Evolutionary conservation across 768 basidiomycete genomes (phyloP).

Genomic region (Strobilomyces echinocephalus): DNA sequence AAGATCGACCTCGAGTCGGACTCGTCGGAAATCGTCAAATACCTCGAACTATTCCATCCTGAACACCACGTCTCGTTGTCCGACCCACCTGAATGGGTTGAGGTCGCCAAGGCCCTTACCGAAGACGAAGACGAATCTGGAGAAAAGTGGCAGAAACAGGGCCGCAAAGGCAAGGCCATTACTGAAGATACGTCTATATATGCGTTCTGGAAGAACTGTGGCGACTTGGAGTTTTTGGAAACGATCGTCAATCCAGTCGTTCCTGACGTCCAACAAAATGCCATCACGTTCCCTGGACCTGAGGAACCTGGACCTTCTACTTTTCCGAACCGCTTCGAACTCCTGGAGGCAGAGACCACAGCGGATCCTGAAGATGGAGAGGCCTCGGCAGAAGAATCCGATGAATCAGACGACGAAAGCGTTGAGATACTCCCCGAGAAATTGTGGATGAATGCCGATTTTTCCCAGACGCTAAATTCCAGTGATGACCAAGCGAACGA

Average conservation of each 20-base stretch:
- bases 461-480: background rate
- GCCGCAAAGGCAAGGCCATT: conserved; percentile 20
- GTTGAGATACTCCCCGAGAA: conserved; percentile 22
- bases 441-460: conserved; percentile 23
- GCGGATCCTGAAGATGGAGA: conserved; percentile 2
- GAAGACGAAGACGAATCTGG: conserved; percentile 15
- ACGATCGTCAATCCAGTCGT: background rate
- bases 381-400: background rate
- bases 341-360: conserved; percentile 1
- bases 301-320: conserved; percentile 1
- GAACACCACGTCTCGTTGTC: conserved; percentile 43
- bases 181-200: conserved; percentile 35
- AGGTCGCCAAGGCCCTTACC: conserved; percentile 14
- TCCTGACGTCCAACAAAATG: background rate
- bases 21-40: conserved; percentile 36
- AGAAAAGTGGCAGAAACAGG: conserved; percentile 34
- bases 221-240: conserved; percentile 47
- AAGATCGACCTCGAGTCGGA: conserved; percentile 31
- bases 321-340: conserved; percentile 16
- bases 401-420: conserved; percentile 7
- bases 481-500: background rate
- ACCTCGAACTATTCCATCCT: conserved; percentile 43
- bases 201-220: conserved; percentile 46
- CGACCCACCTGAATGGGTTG: conserved; percentile 49
- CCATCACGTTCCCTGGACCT: background rate